phyloP scores from a whole-genome alignment of 2,329 filamentous ascomycete genomes.

The Colletotrichum orbiculare region DNA sequence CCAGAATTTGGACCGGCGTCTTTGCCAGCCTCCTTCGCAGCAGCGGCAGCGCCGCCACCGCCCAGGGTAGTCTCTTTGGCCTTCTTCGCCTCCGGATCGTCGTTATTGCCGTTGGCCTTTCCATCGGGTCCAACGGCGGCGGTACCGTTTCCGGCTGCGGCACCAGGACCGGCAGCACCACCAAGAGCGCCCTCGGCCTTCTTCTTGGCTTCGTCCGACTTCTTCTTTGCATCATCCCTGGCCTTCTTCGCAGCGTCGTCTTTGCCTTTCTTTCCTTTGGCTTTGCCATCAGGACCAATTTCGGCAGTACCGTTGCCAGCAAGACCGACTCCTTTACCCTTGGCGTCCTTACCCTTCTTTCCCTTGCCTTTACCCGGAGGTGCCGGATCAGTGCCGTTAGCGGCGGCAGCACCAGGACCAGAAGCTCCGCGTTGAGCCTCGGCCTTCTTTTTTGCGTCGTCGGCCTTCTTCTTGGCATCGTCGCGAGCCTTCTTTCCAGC shows the following conservation, averaged over 20 bases:
- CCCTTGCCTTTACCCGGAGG: conserved; percentile 7
- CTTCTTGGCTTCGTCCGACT: conserved; percentile 14
- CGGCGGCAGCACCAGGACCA: background rate
- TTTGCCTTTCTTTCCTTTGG: conserved; percentile 3
- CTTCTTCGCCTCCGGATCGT: conserved; percentile 4
- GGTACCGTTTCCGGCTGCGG: conserved; percentile 15
- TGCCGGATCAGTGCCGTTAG: background rate
- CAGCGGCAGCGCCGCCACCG: conserved; percentile 5
- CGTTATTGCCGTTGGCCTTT: conserved; percentile 1
- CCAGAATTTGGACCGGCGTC: background rate
- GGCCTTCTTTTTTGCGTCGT: conserved; percentile 22
- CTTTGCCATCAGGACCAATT: conserved; percentile 5
- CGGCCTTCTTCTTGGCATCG: conserved; percentile 17
- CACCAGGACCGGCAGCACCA: conserved; percentile 15
- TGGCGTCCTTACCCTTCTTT: conserved; percentile 9
- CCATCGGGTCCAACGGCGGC: conserved; percentile 1
- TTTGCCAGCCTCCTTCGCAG: conserved; percentile 7
- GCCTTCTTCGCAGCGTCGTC: conserved; percentile 3
- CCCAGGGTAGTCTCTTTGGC: conserved; percentile 1
- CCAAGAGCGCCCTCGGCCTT: background rate
- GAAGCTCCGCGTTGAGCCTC: conserved; percentile 3
- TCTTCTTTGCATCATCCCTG: conserved; percentile 14
- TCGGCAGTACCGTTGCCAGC: background rate
- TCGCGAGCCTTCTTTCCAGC: conserved; percentile 20
- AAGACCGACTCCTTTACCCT: conserved; percentile 4